Conservation (phyloP, 495 filamentous ascomycete genomes). For the Trichoderma asperelloides region DNA sequence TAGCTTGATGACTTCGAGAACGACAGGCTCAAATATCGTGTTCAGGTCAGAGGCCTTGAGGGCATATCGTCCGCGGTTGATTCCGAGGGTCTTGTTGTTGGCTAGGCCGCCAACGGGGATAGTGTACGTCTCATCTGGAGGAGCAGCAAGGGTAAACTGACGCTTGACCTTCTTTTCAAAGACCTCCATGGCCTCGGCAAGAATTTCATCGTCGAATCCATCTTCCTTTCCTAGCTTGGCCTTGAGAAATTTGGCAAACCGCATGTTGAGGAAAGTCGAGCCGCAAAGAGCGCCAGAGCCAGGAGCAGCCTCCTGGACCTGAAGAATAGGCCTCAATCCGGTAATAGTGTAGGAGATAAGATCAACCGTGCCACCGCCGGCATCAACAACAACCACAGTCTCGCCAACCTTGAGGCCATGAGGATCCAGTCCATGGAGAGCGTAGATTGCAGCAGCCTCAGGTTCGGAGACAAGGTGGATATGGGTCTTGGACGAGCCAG, state of each 20-base stretch:
- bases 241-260: constrained; percentile 38
- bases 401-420: constrained; percentile 37
- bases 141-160: constrained; percentile 19
- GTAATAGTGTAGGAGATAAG: constrained; percentile 48
- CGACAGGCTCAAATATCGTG: constrained; percentile 48
- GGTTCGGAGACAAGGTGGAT: constrained; percentile 45
- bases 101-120: constrained; percentile 26
- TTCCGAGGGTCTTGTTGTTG: constrained; percentile 20
- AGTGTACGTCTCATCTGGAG: constrained; percentile 21
- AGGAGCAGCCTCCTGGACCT: constrained; percentile 38
- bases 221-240: constrained; percentile 22
- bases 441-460: constrained; percentile 50
- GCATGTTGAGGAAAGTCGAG: constrained; percentile 44
- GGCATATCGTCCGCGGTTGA: constrained; percentile 21
- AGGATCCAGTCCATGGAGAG: constrained; percentile 35
- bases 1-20: constrained; percentile 47
- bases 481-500: constrained; percentile 23
- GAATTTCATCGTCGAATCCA: constrained; percentile 27
- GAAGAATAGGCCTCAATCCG: constrained; percentile 34
- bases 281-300: constrained; percentile 50
- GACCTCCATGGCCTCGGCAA: constrained; percentile 27
- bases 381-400: constrained; percentile 49
- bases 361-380: constrained; percentile 52
- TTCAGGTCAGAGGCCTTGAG: constrained; percentile 33
- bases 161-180: constrained; percentile 30